These are phyloP conservation scores for Nemania abortiva DNA, from an alignment of 2,329 filamentous ascomycete genomes.

Conservation along the genomic window DNA sequence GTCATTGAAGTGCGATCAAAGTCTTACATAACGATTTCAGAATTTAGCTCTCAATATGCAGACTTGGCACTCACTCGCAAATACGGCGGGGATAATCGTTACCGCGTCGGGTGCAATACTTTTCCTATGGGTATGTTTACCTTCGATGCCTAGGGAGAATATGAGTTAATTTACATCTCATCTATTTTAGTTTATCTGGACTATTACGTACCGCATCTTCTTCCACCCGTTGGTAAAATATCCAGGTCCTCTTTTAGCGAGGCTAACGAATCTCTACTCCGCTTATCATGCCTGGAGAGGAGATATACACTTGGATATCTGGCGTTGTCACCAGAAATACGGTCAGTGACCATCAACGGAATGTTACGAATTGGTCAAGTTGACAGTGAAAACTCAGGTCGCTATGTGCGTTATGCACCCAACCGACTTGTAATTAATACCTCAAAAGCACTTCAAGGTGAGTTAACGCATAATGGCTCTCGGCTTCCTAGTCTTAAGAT, in stretches of 20 bases:
- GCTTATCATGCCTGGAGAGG: slow-evolving; percentile 16
- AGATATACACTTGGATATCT: slow-evolving; percentile 9
- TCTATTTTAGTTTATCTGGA: neutral
- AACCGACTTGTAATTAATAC: slow-evolving; percentile 13
- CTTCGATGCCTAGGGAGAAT: no score
- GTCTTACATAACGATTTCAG: no score
- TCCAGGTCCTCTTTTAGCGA: slow-evolving; percentile 9
- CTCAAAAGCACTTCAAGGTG: slow-evolving; percentile 6
- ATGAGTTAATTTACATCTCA: no score
- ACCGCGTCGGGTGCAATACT: no score
- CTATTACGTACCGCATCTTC: neutral
- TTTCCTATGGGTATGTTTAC: no score
- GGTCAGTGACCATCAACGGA: neutral
- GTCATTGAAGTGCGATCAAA: no score
- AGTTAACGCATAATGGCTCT: neutral
- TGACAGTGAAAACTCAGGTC: neutral
- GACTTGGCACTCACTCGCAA: no score
- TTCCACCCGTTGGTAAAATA: slow-evolving; percentile 10
- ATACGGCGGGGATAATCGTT: no score
- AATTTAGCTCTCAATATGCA: no score
- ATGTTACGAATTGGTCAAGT: neutral
- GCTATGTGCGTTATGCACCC: slow-evolving; percentile 8
- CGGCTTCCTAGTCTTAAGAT: neutral
- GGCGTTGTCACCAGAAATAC: slow-evolving; percentile 12
- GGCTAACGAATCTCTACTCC: slow-evolving; percentile 6